phyloP scores from a whole-genome alignment of 1,284 basidiomycete genomes.

The Ustilago curta region DNA sequence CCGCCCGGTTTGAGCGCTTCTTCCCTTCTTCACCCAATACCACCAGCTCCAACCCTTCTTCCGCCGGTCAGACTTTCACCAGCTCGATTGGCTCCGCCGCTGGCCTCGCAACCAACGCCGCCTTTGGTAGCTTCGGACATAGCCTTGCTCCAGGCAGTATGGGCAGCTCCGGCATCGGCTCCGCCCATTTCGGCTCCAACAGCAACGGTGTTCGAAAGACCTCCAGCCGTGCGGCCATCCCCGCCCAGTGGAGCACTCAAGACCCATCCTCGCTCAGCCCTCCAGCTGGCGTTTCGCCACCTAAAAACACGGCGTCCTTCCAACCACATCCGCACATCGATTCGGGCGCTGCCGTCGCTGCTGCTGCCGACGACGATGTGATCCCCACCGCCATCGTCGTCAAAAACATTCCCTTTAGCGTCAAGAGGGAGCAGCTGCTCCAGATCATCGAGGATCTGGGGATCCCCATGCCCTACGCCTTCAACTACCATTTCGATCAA shows the following conservation, averaged over 20 bases:
- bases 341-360: not conserved
- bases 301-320: slow-evolving; percentile 19
- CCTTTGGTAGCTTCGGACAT: slow-evolving; percentile 58
- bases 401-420: slow-evolving; percentile 99
- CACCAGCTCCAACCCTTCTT: slow-evolving; percentile 35
- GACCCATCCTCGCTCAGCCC: slow-evolving; percentile 37
- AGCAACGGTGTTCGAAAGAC: slow-evolving; percentile 30
- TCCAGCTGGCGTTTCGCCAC: slow-evolving; percentile 35
- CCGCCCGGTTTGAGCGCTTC: slow-evolving; percentile 64
- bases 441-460: slow-evolving; percentile 93
- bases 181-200: slow-evolving; percentile 44
- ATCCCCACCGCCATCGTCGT: slow-evolving; percentile 99
- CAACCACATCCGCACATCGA: slow-evolving; percentile 17
- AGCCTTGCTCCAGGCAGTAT: slow-evolving; percentile 41
- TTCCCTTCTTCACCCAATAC: slow-evolving; percentile 50
- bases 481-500: slow-evolving; percentile 76
- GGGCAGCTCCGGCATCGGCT: slow-evolving; percentile 32
- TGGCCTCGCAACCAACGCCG: slow-evolving; percentile 43
- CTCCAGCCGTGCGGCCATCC: slow-evolving; percentile 45
- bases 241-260: slow-evolving; percentile 46
- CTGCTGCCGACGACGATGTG: slow-evolving; percentile 83
- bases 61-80: slow-evolving; percentile 39
- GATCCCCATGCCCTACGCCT: slow-evolving; percentile 98
- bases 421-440: slow-evolving; percentile 93
- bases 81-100: slow-evolving; percentile 40